phyloP scores from a whole-genome alignment of 805 yeast genomes.

The Ogataea haglerorum region DNA sequence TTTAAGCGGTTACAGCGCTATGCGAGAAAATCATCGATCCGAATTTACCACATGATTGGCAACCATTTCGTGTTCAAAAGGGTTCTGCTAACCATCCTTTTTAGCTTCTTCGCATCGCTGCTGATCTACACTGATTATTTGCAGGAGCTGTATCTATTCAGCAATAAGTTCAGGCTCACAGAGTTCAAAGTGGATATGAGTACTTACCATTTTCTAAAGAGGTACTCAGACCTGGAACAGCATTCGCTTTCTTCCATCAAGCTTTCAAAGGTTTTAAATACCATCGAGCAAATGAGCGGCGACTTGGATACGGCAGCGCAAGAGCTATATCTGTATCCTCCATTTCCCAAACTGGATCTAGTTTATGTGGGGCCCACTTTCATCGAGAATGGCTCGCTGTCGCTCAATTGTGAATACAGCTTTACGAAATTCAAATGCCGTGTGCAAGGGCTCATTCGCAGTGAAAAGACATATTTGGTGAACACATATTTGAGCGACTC shows the following conservation, averaged over 20 bases:
- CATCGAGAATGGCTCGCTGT: slow-evolving; percentile 27
- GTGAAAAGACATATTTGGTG: slow-evolving; percentile 25
- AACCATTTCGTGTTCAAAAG: slow-evolving; percentile 21
- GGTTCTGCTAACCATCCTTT: slow-evolving; percentile 19
- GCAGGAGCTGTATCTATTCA: slow-evolving; percentile 28
- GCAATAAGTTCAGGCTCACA: slow-evolving; percentile 23
- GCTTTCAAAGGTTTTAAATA: slow-evolving; percentile 9
- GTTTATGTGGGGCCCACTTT: slow-evolving; percentile 29
- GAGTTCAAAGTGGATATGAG: slow-evolving; percentile 23
- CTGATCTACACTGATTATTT: slow-evolving; percentile 28
- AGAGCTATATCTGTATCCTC: slow-evolving; percentile 24
- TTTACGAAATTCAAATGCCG: slow-evolving; percentile 25
- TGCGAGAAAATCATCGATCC: slow-evolving; percentile 1
- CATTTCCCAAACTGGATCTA: slow-evolving; percentile 26
- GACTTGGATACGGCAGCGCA: slow-evolving; percentile 1
- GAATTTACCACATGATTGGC: slow-evolving; percentile 15
- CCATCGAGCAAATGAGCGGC: slow-evolving; percentile 4
- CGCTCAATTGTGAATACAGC: slow-evolving; percentile 24
- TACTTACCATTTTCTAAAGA: slow-evolving; percentile 22
- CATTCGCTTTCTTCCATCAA: slow-evolving; percentile 11
- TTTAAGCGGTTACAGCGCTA: slow-evolving; percentile 1
- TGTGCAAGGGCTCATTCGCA: slow-evolving; percentile 26
- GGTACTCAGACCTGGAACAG: slow-evolving; percentile 15
- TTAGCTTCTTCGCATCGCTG: slow-evolving; percentile 22
- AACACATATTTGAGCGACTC: slow-evolving; percentile 25